phyloP scores from a whole-genome alignment of 1,284 basidiomycete species.

The Peniophora sp. region DNA sequence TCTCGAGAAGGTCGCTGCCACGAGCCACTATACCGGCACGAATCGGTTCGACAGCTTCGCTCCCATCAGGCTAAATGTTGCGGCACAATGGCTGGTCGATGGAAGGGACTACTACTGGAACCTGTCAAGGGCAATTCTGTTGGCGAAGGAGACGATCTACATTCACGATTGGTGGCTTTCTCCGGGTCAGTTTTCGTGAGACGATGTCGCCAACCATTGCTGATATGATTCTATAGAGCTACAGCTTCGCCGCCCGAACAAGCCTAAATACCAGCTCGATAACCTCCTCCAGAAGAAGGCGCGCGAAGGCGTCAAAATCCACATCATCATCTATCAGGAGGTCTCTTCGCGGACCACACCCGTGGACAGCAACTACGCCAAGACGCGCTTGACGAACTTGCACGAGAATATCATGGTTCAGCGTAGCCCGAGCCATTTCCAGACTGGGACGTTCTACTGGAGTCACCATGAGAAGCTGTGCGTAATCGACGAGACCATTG shows the following conservation, averaged over 20 bases:
- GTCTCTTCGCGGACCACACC: conserved; percentile 97
- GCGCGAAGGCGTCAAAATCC: conserved; percentile 93
- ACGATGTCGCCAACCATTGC: neutral
- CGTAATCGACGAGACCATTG: conserved; percentile 95
- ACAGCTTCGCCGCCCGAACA: conserved; percentile 75
- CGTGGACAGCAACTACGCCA: conserved; percentile 88
- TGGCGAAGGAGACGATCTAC: conserved; percentile 86
- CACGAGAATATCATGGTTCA: conserved; percentile 97
- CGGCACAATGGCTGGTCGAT: conserved; percentile 98
- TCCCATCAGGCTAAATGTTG: conserved; percentile 88
- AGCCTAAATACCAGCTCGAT: conserved; percentile 87
- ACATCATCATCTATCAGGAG: conserved; percentile 95
- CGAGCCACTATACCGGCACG: conserved; percentile 72
- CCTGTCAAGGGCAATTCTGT: conserved; percentile 85
- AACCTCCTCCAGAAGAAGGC: conserved; percentile 87
- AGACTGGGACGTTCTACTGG: conserved; percentile 98
- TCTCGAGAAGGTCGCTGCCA: conserved; percentile 75
- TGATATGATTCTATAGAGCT: conserved; percentile 49
- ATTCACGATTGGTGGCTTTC: conserved; percentile 97
- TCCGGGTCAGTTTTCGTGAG: conserved; percentile 43
- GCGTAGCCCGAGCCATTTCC: conserved; percentile 94
- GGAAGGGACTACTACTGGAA: conserved; percentile 99
- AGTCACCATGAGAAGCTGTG: conserved; percentile 99
- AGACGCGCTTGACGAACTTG: conserved; percentile 77
- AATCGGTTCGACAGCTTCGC: conserved; percentile 95